phyloP scores from a whole-genome alignment of 164 flowering plant genomes.

The Cinnamomum chago region DNA sequence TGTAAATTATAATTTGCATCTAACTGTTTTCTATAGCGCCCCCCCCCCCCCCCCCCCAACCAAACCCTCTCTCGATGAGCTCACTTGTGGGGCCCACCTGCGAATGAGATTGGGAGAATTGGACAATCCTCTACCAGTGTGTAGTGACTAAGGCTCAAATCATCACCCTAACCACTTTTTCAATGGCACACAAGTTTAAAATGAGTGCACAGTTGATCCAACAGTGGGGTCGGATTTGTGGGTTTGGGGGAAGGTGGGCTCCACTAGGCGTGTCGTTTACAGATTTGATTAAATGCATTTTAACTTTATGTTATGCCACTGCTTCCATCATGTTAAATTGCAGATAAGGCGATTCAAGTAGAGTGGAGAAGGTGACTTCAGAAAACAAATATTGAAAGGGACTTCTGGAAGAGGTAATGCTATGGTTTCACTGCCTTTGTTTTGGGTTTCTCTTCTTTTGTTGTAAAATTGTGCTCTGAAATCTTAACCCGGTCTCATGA shows the following conservation, averaged over 20 bases:
- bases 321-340: constrained; percentile 7
- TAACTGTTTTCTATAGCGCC: too few species aligned
- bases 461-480: constrained; percentile 19
- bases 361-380: constrained; percentile 66
- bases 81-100: too few species aligned
- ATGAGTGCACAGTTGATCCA: background rate
- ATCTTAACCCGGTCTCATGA: constrained; percentile 19
- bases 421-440: constrained; percentile 9
- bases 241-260: background rate
- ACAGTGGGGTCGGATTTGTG: too few species aligned
- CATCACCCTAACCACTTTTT: too few species aligned
- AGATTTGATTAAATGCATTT: background rate
- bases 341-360: constrained; percentile 49
- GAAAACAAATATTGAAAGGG: background rate
- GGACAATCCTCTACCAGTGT: too few species aligned
- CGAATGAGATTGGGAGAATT: too few species aligned
- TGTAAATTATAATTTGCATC: too few species aligned
- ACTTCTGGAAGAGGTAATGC: constrained; percentile 2
- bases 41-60: too few species aligned
- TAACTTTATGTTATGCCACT: background rate
- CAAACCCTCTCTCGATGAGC: too few species aligned
- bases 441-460: background rate
- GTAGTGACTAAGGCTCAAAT: too few species aligned
- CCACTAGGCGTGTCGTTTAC: background rate
- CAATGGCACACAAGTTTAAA: too few species aligned